Evolutionary conservation across 257 asterid species (phyloP), one percentile per base, ranked within the genome.

Genomic region (Capsicum pubescens): DNA sequence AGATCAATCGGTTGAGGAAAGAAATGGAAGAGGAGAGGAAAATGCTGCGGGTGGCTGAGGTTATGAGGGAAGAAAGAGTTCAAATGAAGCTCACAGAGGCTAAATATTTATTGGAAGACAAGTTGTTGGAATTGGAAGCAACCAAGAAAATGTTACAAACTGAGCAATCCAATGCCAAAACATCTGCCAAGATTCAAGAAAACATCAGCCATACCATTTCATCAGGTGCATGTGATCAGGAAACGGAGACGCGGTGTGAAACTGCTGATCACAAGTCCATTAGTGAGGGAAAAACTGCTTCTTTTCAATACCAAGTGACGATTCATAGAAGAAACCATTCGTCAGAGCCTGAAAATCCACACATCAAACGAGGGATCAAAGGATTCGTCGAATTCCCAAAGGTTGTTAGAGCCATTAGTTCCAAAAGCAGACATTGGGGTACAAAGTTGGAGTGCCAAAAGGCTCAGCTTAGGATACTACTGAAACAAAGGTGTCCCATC

Each of bases 331-430:
- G 83, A 61, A 85, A 80, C 15, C 46, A 26, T 7, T 83, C 82
- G 3, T 83, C 86, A 1, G 94, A 92, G 59, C 78, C 92, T 19
- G 95, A 92, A 84, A 95, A 95, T 91, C 99, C 94, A 0, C 99
- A 95, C 60, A 94, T 95, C 82, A 90, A 56, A 64, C 83, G 97
- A 83, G 99, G 99, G 92, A 92, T 94, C 64, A 94, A 90, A 88
- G 99, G 98, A 83, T 94, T 95, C 21, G 98, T 95, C 0, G 99
- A 95, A 63, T 95, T 95, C 63, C 99, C 99, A 1, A 94, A 77
- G 84, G 96, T 94, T 57, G 91, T 93, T 11, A 50, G 92, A 76
- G 97, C 95, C 6, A 90, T 93, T 19, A 96, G 99, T 3, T 90
- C 94, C 82, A 94, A 89, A 84, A 91, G 93, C 85, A 91, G 90